Conservation (phyloP, 2,329 filamentous ascomycete species). For the Talaromyces rugulosus region DNA sequence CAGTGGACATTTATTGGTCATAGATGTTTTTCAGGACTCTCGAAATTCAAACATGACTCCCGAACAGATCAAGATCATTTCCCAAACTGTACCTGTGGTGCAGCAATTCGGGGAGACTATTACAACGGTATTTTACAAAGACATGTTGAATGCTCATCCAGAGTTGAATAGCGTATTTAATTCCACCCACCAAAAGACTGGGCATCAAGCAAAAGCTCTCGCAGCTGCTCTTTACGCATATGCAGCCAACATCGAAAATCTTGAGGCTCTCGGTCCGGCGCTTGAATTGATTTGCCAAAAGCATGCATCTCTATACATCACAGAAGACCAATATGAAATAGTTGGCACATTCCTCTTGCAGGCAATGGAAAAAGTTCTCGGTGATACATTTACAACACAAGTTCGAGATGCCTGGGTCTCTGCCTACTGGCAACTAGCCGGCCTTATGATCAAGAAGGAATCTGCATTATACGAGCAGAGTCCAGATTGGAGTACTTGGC, state of each 20-base stretch:
- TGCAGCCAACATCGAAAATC: conserved; percentile 66
- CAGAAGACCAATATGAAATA: conserved; percentile 64
- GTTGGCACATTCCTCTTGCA: conserved; percentile 66
- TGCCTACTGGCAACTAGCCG: conserved; percentile 68
- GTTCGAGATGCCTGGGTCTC: conserved; percentile 64
- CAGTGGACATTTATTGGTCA: not conserved
- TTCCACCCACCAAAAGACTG: conserved; percentile 62
- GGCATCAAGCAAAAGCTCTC: conserved; percentile 66
- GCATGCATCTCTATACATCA: conserved; percentile 66
- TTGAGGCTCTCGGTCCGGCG: conserved; percentile 54
- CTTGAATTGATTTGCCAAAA: conserved; percentile 71
- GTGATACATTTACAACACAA: conserved; percentile 61
- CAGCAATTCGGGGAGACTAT: not conserved
- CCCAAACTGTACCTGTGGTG: not conserved
- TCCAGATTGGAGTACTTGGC: conserved; percentile 58
- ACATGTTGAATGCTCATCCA: not conserved
- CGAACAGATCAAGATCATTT: not conserved
- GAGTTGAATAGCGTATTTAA: conserved; percentile 58
- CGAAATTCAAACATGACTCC: not conserved
- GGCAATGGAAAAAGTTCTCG: conserved; percentile 64
- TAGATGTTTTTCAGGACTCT: not conserved
- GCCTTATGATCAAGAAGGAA: conserved; percentile 64
- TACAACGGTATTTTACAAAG: not conserved
- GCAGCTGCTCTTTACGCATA: conserved; percentile 67
- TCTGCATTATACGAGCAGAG: conserved; percentile 51